Conservation (phyloP, 768 basidiomycete species). For the Mycena belliarum region DNA sequence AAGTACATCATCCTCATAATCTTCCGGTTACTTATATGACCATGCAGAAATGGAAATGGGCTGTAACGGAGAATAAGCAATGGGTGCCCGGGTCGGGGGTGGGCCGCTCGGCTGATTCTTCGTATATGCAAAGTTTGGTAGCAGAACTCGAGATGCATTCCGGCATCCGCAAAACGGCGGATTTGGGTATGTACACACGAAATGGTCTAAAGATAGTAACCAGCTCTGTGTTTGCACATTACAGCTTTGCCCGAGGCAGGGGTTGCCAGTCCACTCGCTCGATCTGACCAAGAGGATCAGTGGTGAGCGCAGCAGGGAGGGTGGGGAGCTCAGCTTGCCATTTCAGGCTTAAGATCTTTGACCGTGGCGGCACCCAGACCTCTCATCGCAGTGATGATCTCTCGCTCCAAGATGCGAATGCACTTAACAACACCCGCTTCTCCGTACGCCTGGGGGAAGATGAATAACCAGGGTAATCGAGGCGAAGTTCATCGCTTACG, state of each 20-base stretch:
- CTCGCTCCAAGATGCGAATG: conserved; percentile 68
- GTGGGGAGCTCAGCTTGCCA: conserved; percentile 48
- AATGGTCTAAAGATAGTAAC: neutral
- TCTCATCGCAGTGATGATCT: conserved; percentile 77
- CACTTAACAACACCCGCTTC: conserved; percentile 67
- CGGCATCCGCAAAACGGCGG: neutral
- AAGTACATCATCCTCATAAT: conserved; percentile 30
- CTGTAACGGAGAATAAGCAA: conserved; percentile 48
- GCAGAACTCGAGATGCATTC: conserved; percentile 33
- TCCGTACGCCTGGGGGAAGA: conserved; percentile 63
- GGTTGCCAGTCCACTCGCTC: conserved; percentile 73
- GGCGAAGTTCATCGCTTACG: conserved; percentile 38
- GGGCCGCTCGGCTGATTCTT: conserved; percentile 35
- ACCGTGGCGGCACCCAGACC: conserved; percentile 70
- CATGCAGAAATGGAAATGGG: conserved; percentile 73
- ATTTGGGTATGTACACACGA: neutral
- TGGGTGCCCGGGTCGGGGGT: conserved; percentile 53
- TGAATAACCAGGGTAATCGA: neutral
- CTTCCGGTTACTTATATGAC: no score
- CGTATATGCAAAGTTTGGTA: conserved; percentile 42
- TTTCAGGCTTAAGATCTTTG: conserved; percentile 67
- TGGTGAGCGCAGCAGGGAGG: neutral
- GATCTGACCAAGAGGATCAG: conserved; percentile 38
- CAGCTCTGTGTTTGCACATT: neutral
- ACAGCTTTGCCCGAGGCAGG: conserved; percentile 21